Percentiles rank a stretch among this genome's conserved stretches.
Evolutionary conservation across 140 eudicot genomes (phyloP).

Genomic region (Anethum foeniculum): DNA sequence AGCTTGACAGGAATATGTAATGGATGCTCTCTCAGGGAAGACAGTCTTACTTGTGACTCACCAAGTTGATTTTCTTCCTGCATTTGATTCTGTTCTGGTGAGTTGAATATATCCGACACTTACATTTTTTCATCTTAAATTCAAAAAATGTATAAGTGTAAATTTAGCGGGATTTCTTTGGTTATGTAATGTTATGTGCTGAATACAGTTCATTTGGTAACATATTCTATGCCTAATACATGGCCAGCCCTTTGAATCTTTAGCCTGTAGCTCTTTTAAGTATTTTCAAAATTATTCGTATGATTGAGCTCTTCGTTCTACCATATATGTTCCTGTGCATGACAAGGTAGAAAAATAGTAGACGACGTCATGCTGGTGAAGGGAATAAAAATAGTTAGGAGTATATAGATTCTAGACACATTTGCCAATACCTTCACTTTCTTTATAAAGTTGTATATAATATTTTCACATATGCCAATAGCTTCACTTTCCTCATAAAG

Average conservation of each 20-base stretch:
- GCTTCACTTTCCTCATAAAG: neutral
- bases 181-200: neutral
- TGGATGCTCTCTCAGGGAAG: constrained; percentile 84
- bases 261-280: neutral
- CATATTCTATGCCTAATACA: neutral
- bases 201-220: neutral
- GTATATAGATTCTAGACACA: neutral
- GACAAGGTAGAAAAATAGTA: neutral
- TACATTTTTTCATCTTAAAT: neutral
- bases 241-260: neutral
- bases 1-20: constrained; percentile 66
- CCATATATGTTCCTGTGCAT: neutral
- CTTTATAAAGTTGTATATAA: neutral
- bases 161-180: neutral
- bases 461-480: neutral
- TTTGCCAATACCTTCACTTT: too few species aligned
- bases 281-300: neutral
- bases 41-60: constrained; percentile 93
- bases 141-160: neutral
- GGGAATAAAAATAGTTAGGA: neutral
- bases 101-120: constrained; percentile 14
- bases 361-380: neutral
- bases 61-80: constrained; percentile 99
- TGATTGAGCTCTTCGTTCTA: neutral
- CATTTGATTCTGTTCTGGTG: constrained; percentile 81